A percentile compares a stretch with the other conserved stretches of the same genome.
These are phyloP conservation scores for Saccharomyces hybrid DNA, from an alignment of 1,139 yeast species.

Conservation along the genomic window DNA sequence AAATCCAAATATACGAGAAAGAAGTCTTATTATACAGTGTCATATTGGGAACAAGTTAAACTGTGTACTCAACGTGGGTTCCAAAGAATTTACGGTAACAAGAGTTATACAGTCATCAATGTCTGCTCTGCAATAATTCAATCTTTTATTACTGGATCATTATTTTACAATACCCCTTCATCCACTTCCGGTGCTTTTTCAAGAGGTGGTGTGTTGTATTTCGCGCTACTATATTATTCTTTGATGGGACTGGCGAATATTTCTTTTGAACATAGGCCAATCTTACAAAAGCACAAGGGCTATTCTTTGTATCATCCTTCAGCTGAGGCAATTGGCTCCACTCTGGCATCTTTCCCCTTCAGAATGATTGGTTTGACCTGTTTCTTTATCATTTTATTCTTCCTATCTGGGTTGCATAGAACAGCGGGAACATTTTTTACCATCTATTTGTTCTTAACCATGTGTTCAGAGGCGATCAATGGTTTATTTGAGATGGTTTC, in stretches of 20 bases:
- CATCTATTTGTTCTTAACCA: slow-evolving; percentile 39
- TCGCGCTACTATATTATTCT: slow-evolving; percentile 46
- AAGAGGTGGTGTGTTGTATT: slow-evolving; percentile 52
- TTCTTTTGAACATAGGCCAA: slow-evolving; percentile 45
- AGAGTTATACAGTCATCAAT: slow-evolving; percentile 42
- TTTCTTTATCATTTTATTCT: slow-evolving; percentile 44
- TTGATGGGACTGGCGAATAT: slow-evolving; percentile 51
- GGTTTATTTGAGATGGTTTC: slow-evolving; percentile 46
- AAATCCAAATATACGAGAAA: slow-evolving; percentile 35
- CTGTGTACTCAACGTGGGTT: slow-evolving; percentile 43
- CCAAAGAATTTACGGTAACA: slow-evolving; percentile 46
- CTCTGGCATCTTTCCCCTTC: slow-evolving; percentile 43
- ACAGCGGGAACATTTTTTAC: slow-evolving; percentile 51
- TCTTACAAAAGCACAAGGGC: slow-evolving; percentile 48
- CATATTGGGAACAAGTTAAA: slow-evolving; percentile 40
- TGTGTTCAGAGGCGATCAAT: slow-evolving; percentile 38
- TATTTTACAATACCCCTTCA: slow-evolving; percentile 39
- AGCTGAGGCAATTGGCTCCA: slow-evolving; percentile 47
- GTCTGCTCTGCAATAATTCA: slow-evolving; percentile 43
- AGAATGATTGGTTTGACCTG: slow-evolving; percentile 39
- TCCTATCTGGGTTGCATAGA: slow-evolving; percentile 43
- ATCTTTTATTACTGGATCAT: slow-evolving; percentile 43
- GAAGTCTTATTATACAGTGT: slow-evolving; percentile 42
- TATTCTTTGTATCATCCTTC: slow-evolving; percentile 53
- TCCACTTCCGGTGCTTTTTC: slow-evolving; percentile 46